These are phyloP conservation scores for Pezicula carpinea DNA, from an alignment of 2,329 filamentous ascomycete species.

Conservation along the genomic window DNA sequence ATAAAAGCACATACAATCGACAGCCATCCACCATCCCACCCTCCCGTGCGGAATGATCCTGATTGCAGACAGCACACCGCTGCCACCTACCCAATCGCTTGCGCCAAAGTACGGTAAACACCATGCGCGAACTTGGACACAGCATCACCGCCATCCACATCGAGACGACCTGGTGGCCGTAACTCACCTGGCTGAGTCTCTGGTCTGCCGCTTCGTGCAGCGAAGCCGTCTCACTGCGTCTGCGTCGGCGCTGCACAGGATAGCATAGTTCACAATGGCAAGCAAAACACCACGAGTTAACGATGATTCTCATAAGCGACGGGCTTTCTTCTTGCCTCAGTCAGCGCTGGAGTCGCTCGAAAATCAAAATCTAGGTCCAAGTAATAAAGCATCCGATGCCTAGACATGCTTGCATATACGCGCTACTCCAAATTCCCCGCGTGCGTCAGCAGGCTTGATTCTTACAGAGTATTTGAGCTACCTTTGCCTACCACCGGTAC, in stretches of 20 bases:
- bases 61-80: conserved; percentile 1
- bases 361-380: no score
- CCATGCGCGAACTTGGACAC: neutral
- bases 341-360: neutral
- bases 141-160: neutral
- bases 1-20: neutral
- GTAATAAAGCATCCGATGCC: neutral
- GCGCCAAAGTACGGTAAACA: neutral
- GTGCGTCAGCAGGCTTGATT: neutral
- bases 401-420: neutral
- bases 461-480: no score
- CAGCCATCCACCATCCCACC: neutral
- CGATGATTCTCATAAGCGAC: no score
- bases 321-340: neutral
- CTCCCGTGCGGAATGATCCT: neutral
- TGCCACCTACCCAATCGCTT: neutral
- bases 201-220: neutral
- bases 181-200: neutral
- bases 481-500: no score
- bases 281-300: no score
- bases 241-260: no score
- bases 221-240: neutral
- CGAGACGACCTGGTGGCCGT: neutral
- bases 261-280: no score
- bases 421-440: neutral